A percentile compares a stretch with the other conserved stretches of the same genome.
Evolutionary conservation across 495 filamentous ascomycete genomes (phyloP).

Genomic region (Aspergillus panamensis): DNA sequence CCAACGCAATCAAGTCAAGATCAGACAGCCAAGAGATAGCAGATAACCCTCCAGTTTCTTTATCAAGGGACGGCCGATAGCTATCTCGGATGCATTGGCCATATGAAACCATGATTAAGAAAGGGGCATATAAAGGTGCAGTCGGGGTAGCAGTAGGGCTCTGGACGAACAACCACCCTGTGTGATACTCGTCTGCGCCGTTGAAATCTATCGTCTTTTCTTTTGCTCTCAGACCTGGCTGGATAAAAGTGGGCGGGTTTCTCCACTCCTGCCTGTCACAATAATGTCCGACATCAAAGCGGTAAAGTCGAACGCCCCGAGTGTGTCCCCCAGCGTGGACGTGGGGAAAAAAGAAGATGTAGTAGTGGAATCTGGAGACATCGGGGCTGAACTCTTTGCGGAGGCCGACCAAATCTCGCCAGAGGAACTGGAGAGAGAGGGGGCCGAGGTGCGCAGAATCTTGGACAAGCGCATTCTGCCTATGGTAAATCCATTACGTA

Average conservation of each 20-base stretch:
- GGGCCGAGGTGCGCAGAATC: constrained; percentile 30
- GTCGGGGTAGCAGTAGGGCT: not conserved
- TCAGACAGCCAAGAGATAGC: constrained; percentile 19
- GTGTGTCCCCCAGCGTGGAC: not conserved
- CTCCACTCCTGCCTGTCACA: not conserved
- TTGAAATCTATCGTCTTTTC: not conserved
- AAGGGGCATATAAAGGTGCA: not conserved
- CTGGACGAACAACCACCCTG: not conserved
- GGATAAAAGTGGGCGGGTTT: not conserved
- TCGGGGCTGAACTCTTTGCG: constrained; percentile 32
- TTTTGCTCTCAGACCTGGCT: not conserved
- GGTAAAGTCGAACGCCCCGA: constrained; percentile 17
- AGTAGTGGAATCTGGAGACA: constrained; percentile 28
- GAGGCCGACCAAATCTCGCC: constrained; percentile 32
- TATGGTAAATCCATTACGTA: constrained; percentile 21
- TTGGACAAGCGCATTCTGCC: constrained; percentile 36
- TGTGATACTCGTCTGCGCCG: not conserved
- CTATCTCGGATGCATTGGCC: not conserved
- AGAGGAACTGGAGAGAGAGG: constrained; percentile 33
- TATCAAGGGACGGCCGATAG: constrained; percentile 2
- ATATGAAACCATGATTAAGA: not conserved
- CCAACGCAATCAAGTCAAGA: not conserved
- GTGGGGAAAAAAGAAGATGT: constrained; percentile 27
- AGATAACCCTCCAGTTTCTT: constrained; percentile 15
- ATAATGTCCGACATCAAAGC: constrained; percentile 11